Evolutionary conservation across 2,329 filamentous ascomycete genomes (phyloP), one percentile per base, ranked within the genome.

Genomic region (Botrytis byssoidea): DNA sequence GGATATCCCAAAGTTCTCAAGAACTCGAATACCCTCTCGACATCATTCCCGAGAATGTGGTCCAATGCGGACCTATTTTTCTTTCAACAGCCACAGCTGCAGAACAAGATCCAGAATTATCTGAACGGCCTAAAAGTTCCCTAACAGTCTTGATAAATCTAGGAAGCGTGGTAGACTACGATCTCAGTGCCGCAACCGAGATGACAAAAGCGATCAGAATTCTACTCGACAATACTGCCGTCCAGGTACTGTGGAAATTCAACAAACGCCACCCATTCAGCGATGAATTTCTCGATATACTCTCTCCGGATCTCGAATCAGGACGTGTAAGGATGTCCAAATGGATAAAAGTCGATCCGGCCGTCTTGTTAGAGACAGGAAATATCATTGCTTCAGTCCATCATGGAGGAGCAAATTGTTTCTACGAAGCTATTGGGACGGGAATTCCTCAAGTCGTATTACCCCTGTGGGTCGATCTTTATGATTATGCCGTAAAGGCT

Each of bases 81-180:
- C 79, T 83, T 0, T 75, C 78, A 0, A 79, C 80, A 1, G 74
- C 77, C 0, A 73, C 82, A 0, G 79, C 85, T 0, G 48, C 76
- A 9, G 79, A 83, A 16, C 80, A 83, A 14, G 84, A 86, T 46
- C 79, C 82, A 0, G 81, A 82, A 32, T 77, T 87, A 37, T 78
- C 79, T 0, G 70, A 57, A 1, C 87, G 86, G 86, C 79, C 87
- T 10, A 74, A 76, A 0, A 76, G 78, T 1, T 80, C 79, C 0
- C 83, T 83, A 2, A 86, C 84, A 0, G 77, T 87, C 0, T 81
- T 85, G 35, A 80, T 88, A 51, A 86, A 85, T 72, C 77, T 87
- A 1, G 86, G 86, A 0, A 84, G 83, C 0, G 18, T 35, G 8
- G 18, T 71, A 32, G 57, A 48, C 7, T 72, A 70, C 57, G 68